phyloP scores from a whole-genome alignment of 2,329 filamentous ascomycete species.

The Thielaviopsis ethacetica region DNA sequence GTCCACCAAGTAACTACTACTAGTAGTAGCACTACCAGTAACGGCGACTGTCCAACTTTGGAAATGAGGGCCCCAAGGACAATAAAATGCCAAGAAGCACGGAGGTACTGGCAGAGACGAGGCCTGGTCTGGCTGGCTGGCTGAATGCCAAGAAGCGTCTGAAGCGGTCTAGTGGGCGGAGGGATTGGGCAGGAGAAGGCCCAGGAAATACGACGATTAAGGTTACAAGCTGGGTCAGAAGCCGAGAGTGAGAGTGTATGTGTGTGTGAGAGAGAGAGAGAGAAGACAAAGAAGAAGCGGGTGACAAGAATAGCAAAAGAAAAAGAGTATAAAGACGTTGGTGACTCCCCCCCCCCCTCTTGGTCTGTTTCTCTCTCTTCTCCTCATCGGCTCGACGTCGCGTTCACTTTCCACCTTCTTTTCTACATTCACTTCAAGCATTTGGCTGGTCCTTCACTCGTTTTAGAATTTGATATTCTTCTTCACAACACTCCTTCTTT shows the following conservation, averaged over 20 bases:
- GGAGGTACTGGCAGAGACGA: too few relatives aligned
- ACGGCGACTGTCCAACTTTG: too few relatives aligned
- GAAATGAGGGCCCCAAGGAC: neutral
- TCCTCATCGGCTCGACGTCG: conserved; percentile 10
- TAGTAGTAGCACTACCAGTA: too few relatives aligned
- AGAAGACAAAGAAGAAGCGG: neutral
- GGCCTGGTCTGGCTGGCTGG: neutral
- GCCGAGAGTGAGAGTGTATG: too few relatives aligned
- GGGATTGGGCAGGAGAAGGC: neutral
- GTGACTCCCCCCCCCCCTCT: neutral
- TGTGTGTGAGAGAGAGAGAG: too few relatives aligned
- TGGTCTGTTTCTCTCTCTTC: neutral
- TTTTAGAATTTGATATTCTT: conserved; percentile 6
- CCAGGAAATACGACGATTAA: too few relatives aligned
- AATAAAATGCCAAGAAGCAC: neutral
- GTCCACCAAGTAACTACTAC: too few relatives aligned
- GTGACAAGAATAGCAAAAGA: neutral
- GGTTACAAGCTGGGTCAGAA: too few relatives aligned
- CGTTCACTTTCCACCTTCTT: conserved; percentile 1
- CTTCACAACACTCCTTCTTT: neutral
- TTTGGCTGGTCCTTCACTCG: conserved; percentile 4
- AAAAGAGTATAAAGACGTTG: neutral
- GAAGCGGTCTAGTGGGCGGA: neutral
- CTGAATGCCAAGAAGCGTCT: neutral
- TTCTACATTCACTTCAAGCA: neutral